Percentiles rank a stretch among this genome's conserved stretches.
Evolutionary conservation across 2,329 filamentous ascomycete species (phyloP).

Genomic region (Paecilomyces sp.): DNA sequence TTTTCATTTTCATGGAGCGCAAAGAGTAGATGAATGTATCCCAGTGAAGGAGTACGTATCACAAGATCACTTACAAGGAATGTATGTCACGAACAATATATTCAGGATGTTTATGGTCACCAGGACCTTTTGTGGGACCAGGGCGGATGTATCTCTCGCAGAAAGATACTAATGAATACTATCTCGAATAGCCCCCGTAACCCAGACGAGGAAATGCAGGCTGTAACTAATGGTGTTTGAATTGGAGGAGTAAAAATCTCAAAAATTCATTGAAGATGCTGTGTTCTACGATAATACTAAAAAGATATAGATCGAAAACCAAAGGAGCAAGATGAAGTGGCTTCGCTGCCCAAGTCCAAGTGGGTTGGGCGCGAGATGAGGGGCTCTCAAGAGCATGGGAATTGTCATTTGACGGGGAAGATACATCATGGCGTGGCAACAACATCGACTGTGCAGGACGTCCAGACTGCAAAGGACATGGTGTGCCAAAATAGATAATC

Average conservation of each 20-base stretch:
- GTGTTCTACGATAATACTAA: conserved; percentile 2
- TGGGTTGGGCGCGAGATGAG: conserved; percentile 9
- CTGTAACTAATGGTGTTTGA: too few species aligned
- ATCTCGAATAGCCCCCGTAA: too few species aligned
- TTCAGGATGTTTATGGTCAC: background rate
- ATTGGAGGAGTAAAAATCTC: too few species aligned
- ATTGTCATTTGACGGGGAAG: conserved; percentile 16
- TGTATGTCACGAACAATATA: background rate
- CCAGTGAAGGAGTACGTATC: background rate
- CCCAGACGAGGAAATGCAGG: too few species aligned
- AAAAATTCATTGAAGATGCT: background rate
- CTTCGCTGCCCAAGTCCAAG: background rate
- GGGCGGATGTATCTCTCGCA: too few species aligned
- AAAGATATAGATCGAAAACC: background rate
- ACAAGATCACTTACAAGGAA: too few species aligned
- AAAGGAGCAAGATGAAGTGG: background rate
- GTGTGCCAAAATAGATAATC: background rate
- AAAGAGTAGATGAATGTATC: background rate
- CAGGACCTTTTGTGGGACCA: background rate
- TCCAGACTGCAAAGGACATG: background rate
- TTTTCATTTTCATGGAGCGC: background rate
- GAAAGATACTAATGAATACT: too few species aligned
- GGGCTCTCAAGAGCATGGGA: background rate
- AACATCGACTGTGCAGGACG: background rate
- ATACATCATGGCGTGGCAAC: conserved; percentile 9